Evolutionary conservation across 148 eudicot species (phyloP).

Genomic region (Rhododendron kiyosumense): DNA sequence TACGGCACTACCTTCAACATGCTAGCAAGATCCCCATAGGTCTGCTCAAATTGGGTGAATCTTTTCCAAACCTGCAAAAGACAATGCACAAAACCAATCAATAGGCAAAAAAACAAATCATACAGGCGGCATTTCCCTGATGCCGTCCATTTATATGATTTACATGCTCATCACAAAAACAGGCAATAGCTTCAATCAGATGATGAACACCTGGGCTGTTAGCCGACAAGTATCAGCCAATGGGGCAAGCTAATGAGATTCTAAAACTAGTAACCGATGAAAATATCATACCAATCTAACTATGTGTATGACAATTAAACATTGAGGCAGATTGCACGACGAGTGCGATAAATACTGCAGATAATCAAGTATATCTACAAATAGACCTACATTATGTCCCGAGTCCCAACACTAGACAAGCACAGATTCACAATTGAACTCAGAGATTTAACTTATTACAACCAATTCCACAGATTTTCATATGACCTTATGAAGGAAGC

Average conservation of each 20-base stretch:
- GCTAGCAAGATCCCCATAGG: constrained; percentile 97
- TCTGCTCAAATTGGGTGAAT: constrained; percentile 89
- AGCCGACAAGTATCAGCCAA: background rate
- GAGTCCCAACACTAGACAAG: background rate
- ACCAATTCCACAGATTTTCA: background rate
- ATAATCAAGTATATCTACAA: background rate
- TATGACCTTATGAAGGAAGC: background rate
- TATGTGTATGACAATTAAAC: background rate
- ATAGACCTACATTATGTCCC: background rate
- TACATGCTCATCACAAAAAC: background rate
- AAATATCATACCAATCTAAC: background rate
- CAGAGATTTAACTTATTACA: background rate
- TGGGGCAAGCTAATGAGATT: background rate
- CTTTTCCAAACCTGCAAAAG: constrained; percentile 85
- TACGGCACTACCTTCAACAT: constrained; percentile 73
- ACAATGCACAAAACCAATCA: constrained; percentile 1
- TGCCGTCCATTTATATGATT: background rate
- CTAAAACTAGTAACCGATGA: background rate
- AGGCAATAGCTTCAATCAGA: background rate
- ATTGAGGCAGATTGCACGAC: background rate
- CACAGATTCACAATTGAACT: background rate
- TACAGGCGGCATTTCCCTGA: background rate
- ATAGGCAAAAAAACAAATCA: background rate
- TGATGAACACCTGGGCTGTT: background rate
- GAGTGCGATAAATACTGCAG: background rate